A percentile compares a stretch with the other conserved stretches of the same genome.
These are phyloP conservation scores for Kentomonas sorsogonicus DNA, from an alignment of 208 protist species.

Conservation along the genomic window DNA sequence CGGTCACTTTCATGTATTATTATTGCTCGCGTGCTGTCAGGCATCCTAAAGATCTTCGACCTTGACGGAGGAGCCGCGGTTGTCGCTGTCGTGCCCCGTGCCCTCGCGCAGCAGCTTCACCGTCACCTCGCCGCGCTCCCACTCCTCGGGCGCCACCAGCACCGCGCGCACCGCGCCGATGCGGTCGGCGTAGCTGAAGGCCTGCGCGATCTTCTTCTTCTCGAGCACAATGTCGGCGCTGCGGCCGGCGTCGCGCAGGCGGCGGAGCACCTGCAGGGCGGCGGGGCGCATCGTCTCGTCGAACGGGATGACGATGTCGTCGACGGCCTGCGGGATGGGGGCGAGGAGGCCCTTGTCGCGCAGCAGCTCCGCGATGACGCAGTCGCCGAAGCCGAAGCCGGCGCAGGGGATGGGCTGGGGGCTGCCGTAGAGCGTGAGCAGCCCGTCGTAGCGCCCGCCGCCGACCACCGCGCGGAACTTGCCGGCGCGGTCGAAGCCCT, in stretches of 20 bases:
- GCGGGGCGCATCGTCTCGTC: conserved; percentile 85
- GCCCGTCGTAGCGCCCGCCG: conserved; percentile 93
- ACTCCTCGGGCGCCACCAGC: conserved; percentile 92
- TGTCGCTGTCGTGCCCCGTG: conserved; percentile 34
- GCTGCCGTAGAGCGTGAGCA: conserved; percentile 91
- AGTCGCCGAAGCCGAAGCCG: conserved; percentile 96
- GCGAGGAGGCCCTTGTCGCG: conserved; percentile 86
- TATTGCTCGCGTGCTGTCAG: too few species aligned
- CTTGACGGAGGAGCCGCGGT: conserved; percentile 52
- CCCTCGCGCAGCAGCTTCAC: conserved; percentile 90
- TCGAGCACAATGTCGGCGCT: conserved; percentile 90
- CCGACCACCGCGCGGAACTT: conserved; percentile 94
- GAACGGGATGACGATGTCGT: conserved; percentile 91
- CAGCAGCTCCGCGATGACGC: conserved; percentile 93
- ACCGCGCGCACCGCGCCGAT: conserved; percentile 84
- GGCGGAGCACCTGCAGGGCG: conserved; percentile 68
- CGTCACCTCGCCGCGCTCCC: conserved; percentile 78
- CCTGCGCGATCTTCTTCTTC: conserved; percentile 86
- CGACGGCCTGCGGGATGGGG: conserved; percentile 45
- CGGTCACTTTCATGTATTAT: too few species aligned
- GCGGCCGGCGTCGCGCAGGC: conserved; percentile 72
- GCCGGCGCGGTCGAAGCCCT: conserved; percentile 89
- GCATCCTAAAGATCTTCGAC: conserved; percentile 34
- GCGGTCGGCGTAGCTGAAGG: conserved; percentile 94
- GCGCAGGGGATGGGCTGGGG: conserved; percentile 86